Conservation (phyloP, 208 protist genomes). For the Leishmania martiniquensis region DNA sequence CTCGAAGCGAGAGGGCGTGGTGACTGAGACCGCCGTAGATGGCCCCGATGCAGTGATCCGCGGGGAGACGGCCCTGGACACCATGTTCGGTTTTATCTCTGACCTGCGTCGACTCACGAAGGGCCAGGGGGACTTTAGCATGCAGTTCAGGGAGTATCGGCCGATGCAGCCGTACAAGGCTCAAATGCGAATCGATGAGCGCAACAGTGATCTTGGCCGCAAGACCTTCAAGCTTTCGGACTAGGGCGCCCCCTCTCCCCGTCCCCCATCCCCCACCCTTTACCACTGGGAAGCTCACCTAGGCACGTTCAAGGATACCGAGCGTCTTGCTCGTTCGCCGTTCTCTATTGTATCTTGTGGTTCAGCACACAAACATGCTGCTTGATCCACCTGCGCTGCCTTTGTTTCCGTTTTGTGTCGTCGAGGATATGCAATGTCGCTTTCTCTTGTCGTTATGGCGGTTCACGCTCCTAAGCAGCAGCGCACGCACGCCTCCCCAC, state of each 20-base stretch:
- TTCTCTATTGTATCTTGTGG: conserved; percentile 1
- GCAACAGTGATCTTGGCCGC: conserved; percentile 84
- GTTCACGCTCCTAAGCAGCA: background rate
- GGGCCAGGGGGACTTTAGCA: conserved; percentile 93
- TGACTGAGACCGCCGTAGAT: conserved; percentile 85
- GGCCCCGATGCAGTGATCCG: conserved; percentile 86
- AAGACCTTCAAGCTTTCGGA: conserved; percentile 69
- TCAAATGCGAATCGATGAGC: conserved; percentile 89
- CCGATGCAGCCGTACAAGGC: conserved; percentile 92
- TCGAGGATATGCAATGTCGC: background rate
- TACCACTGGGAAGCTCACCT: background rate
- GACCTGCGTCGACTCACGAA: conserved; percentile 92
- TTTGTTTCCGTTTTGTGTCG: background rate
- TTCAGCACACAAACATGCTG: background rate
- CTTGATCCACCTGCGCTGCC: background rate
- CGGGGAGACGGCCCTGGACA: conserved; percentile 91
- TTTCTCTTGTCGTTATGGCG: background rate
- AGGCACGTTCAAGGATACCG: background rate
- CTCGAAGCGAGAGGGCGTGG: conserved; percentile 86
- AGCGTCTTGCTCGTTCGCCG: background rate
- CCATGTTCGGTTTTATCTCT: conserved; percentile 95
- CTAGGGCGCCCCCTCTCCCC: conserved; percentile 27
- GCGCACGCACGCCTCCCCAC: background rate
- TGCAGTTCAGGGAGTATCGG: conserved; percentile 94
- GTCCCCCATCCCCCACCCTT: background rate